These are phyloP conservation scores for Stentor roeselii DNA, from an alignment of 73 alveolate species.

Conservation along the genomic window DNA sequence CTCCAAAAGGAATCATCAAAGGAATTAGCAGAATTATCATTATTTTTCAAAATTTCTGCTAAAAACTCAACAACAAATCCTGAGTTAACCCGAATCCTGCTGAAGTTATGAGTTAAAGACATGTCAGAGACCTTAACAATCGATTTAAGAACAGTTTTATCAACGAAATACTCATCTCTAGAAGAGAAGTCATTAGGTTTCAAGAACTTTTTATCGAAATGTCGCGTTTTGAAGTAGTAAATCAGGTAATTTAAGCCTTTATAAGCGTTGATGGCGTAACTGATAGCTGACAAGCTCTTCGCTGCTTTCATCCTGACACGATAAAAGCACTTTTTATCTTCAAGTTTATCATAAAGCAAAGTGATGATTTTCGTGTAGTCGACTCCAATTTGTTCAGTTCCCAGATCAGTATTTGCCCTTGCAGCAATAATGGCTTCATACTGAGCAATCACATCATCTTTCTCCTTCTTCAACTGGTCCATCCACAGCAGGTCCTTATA, in stretches of 20 bases:
- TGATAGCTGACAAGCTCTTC: slow-evolving; percentile 21
- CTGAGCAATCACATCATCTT: slow-evolving; percentile 55
- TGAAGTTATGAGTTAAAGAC: slow-evolving; percentile 13
- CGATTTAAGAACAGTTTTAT: slow-evolving; percentile 35
- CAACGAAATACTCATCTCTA: slow-evolving; percentile 35
- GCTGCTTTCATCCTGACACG: slow-evolving; percentile 57
- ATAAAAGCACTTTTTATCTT: slow-evolving; percentile 34
- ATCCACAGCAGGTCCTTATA: slow-evolving; percentile 48
- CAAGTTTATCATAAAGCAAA: slow-evolving; percentile 8
- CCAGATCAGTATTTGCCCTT: not conserved
- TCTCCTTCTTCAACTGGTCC: slow-evolving; percentile 53
- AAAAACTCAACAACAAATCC: slow-evolving; percentile 32
- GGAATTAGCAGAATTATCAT: slow-evolving; percentile 50
- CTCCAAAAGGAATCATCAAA: slow-evolving; percentile 47
- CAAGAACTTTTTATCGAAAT: slow-evolving; percentile 29
- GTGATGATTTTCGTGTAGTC: not conserved
- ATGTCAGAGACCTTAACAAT: slow-evolving; percentile 35
- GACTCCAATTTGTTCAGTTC: too few relatives aligned
- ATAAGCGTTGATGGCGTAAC: slow-evolving; percentile 26
- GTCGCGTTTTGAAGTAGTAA: slow-evolving; percentile 31
- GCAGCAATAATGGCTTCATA: slow-evolving; percentile 58
- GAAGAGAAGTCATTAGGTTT: slow-evolving; percentile 44
- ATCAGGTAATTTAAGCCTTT: slow-evolving; percentile 19
- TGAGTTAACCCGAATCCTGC: slow-evolving; percentile 28
- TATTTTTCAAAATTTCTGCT: slow-evolving; percentile 33